These are phyloP conservation scores for Hemileia vastatrix DNA, from an alignment of 1,284 basidiomycete genomes.

Conservation along the genomic window DNA sequence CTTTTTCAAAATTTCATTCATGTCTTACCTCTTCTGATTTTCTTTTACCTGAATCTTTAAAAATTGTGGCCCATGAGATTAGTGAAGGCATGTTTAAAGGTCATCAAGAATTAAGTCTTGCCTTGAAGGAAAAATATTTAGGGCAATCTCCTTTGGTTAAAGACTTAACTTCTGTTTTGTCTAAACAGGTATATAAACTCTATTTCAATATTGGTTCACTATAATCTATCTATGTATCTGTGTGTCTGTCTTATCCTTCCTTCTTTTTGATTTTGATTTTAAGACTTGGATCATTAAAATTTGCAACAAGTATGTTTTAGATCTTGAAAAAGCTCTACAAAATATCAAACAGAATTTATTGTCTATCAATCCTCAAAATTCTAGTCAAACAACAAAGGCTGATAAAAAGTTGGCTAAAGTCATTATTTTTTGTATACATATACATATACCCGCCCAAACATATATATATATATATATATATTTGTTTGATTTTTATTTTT, in stretches of 20 bases:
- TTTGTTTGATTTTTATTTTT: too few species aligned
- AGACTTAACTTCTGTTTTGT: constrained; percentile 82
- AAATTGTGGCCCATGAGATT: constrained; percentile 70
- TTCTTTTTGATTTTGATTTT: constrained; percentile 4
- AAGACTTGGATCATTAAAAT: constrained; percentile 83
- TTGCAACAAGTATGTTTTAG: constrained; percentile 81
- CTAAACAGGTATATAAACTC: constrained; percentile 62
- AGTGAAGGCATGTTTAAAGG: constrained; percentile 73
- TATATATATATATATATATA: too few species aligned
- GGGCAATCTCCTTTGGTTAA: constrained; percentile 84
- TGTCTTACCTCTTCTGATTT: constrained; percentile 38
- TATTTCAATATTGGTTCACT: too few species aligned
- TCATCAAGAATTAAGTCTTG: constrained; percentile 68
- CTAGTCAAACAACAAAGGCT: too few species aligned
- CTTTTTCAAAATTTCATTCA: neutral
- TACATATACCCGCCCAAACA: too few species aligned
- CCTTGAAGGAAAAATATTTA: constrained; percentile 75
- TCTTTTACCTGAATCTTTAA: constrained; percentile 70
- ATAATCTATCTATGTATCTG: too few species aligned
- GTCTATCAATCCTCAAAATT: constrained; percentile 49
- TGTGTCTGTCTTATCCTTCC: neutral
- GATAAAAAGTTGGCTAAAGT: too few species aligned
- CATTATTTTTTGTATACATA: too few species aligned
- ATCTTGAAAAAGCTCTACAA: constrained; percentile 75
- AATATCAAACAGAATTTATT: constrained; percentile 71